phyloP scores from a whole-genome alignment of 1,284 basidiomycete genomes.

The Rhodotorula glutinis region DNA sequence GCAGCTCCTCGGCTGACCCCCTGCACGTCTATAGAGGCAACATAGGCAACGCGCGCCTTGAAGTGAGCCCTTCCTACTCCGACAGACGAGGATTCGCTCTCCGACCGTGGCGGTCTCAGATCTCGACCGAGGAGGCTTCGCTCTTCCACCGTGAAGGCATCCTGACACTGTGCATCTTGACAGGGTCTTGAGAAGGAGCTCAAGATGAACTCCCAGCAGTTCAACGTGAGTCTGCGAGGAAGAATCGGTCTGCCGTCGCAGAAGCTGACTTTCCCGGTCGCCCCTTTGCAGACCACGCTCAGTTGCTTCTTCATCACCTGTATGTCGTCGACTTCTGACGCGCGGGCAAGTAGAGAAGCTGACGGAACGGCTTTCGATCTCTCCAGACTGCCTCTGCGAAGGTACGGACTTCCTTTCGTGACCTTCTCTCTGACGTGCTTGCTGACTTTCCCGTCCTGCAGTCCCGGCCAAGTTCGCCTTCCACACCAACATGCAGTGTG shows the following conservation, averaged over 20 bases:
- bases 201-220: slow-evolving; percentile 36
- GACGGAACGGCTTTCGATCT: too few relatives aligned
- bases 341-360: too few relatives aligned
- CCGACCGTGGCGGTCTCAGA: too few relatives aligned
- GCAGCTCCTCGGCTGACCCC: neutral
- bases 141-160: too few relatives aligned
- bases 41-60: slow-evolving; percentile 19
- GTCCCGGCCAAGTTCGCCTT: slow-evolving; percentile 15
- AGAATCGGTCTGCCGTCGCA: too few relatives aligned
- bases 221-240: slow-evolving; percentile 21
- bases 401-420: neutral
- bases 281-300: slow-evolving; percentile 12
- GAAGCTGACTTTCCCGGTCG: neutral
- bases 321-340: neutral
- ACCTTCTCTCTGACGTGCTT: too few relatives aligned
- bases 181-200: slow-evolving; percentile 40
- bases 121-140: too few relatives aligned
- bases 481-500: too few relatives aligned
- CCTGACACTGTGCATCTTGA: too few relatives aligned
- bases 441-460: too few relatives aligned
- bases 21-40: neutral
- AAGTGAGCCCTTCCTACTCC: neutral
- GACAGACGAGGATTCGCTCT: too few relatives aligned
- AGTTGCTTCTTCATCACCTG: slow-evolving; percentile 32
- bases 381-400: slow-evolving; percentile 14